Percentiles rank a stretch among this genome's conserved stretches.
These are phyloP conservation scores for Picochlorum sp. DNA, from an alignment of 139 green algal species.

Conservation along the genomic window DNA sequence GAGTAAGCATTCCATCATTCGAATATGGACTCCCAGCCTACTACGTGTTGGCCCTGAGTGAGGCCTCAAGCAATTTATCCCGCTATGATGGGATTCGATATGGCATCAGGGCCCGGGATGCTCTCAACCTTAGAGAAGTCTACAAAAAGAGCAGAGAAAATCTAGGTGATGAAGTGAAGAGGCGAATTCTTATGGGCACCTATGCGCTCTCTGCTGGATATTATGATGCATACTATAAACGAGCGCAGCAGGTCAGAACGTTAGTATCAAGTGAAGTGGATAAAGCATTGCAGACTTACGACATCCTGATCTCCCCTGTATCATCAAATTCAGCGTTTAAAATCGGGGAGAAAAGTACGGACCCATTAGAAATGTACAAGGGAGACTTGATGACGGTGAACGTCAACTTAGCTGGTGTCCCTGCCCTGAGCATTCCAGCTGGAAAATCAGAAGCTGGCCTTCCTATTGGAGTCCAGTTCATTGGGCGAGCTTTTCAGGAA, in stretches of 20 bases:
- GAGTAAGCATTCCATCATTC: conserved; percentile 68
- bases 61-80: conserved; percentile 91
- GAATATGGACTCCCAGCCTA: conserved; percentile 81
- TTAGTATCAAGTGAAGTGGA: conserved; percentile 63
- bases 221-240: conserved; percentile 95
- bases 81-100: conserved; percentile 94
- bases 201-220: conserved; percentile 93
- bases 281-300: conserved; percentile 37
- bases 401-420: conserved; percentile 87
- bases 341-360: conserved; percentile 65
- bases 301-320: conserved; percentile 69
- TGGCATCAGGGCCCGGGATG: conserved; percentile 30
- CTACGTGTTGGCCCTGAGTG: conserved; percentile 86
- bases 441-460: conserved; percentile 30
- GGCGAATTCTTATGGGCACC: conserved; percentile 95
- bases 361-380: conserved; percentile 88
- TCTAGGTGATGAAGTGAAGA: conserved; percentile 81
- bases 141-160: conserved; percentile 42
- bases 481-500: conserved; percentile 64
- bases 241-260: conserved; percentile 87
- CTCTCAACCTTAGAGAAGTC: conserved; percentile 31
- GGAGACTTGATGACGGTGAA: conserved; percentile 95
- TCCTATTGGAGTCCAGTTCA: conserved; percentile 72
- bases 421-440: conserved; percentile 63
- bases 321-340: conserved; percentile 77